A percentile compares a stretch with the other conserved stretches of the same genome.
phyloP scores from a whole-genome alignment of 1,139 yeast genomes.

The Geotrichum macrosporum region DNA sequence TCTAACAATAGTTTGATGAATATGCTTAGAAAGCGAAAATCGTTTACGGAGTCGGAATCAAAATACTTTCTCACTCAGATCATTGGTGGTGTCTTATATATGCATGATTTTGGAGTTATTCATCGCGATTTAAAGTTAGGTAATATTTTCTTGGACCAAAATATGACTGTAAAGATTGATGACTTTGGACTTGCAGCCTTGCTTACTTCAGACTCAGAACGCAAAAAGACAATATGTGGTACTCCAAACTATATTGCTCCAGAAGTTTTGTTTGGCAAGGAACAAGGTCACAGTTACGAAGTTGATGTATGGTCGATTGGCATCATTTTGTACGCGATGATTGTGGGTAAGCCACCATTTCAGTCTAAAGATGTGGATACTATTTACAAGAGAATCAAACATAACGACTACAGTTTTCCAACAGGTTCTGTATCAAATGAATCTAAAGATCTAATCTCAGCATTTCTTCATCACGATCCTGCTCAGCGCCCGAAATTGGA shows the following conservation, averaged over 20 bases:
- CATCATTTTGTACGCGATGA: conserved; percentile 85
- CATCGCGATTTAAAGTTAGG: conserved; percentile 95
- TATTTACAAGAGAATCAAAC: conserved; percentile 85
- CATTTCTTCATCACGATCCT: conserved; percentile 75
- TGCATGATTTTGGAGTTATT: conserved; percentile 89
- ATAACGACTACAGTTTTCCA: conserved; percentile 79
- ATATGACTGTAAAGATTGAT: conserved; percentile 90
- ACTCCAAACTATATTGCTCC: conserved; percentile 98
- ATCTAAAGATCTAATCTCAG: conserved; percentile 66
- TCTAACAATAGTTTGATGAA: conserved; percentile 80
- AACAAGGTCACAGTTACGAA: conserved; percentile 85
- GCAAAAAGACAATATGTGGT: conserved; percentile 92
- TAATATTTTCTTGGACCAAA: conserved; percentile 85
- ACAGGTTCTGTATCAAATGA: conserved; percentile 65
- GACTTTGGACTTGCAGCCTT: conserved; percentile 96
- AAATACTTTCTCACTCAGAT: conserved; percentile 87
- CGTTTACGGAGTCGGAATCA: conserved; percentile 86
- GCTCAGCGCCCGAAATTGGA: conserved; percentile 72
- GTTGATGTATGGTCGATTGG: conserved; percentile 98
- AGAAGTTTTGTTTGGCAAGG: conserved; percentile 85
- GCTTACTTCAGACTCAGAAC: conserved; percentile 61
- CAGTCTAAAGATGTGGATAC: conserved; percentile 93
- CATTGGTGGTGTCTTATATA: conserved; percentile 86
- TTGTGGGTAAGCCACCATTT: conserved; percentile 93
- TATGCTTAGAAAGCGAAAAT: conserved; percentile 74